Evolutionary conservation across 2,329 filamentous ascomycete species (phyloP), one percentile per base, ranked within the genome.

Genomic region (Botrytis pseudocinerea): DNA sequence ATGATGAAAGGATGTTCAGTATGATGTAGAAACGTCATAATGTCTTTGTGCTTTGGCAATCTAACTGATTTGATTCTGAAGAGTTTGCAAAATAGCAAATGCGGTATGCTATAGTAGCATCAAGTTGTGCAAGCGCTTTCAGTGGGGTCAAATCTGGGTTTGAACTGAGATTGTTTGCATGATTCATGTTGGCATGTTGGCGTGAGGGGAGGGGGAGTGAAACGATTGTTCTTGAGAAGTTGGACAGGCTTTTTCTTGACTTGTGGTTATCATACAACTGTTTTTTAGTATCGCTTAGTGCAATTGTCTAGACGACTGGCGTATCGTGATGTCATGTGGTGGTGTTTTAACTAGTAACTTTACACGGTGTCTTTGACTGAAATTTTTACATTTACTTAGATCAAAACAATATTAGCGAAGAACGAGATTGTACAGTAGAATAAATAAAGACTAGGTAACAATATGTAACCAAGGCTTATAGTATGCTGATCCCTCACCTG

Each of bases 241-340:
- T 38, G 38, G 38, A 9, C 7, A 38, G 8, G 5, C 1, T 38
- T 38, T 38, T 38, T 7, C 7, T 38, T 38, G 38, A 38, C 38
- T 38, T 38, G 38, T 38, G 38, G 0, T 38, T 38, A 38, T 38
- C 38, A 1, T 38, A 38, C 38, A 38, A 38, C 6, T 38, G 38
- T 38, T 38, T 38, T 38, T 38, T 9, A 38, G 38, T 38, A 9
- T 38, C 38, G 38, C 38, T 38, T 38, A 9, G 38, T 38, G 38
- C 38, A 38, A 9, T 38, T 38, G 38, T 38, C 38, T 38, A 38
- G 38, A 38, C 38, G 38, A n/a, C 1, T n/a, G 25, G 10, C 14
- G 2, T n/a, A 14, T n/a, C 12, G 0, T 51, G 10, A n/a, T n/a
- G 12, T 1, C 25, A n/a, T 51, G 10, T 16, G 7, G 2, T 51